Evolutionary conservation across 345 rosid species (phyloP).

Genomic region (Geranium brycei): DNA sequence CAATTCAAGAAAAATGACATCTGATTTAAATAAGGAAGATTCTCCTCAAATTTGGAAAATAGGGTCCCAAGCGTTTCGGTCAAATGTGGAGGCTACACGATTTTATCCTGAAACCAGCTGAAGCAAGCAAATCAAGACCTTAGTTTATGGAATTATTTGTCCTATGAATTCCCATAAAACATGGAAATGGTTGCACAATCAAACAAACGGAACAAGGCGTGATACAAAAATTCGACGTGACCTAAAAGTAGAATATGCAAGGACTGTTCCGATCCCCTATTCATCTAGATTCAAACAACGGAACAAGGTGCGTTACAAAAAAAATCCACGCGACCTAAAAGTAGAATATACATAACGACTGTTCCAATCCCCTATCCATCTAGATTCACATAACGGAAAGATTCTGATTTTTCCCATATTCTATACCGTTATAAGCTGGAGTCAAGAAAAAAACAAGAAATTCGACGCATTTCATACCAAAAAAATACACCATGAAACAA

Average conservation of each 20-base stretch:
- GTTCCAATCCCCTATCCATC: constrained; percentile 33
- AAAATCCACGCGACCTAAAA: constrained; percentile 52
- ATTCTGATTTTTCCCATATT: not conserved
- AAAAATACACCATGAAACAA: constrained; percentile 19
- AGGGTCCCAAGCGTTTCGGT: constrained; percentile 29
- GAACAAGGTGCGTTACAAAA: constrained; percentile 25
- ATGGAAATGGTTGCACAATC: constrained; percentile 20
- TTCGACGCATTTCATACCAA: not conserved
- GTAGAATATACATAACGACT: constrained; percentile 36
- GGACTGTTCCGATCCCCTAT: constrained; percentile 12
- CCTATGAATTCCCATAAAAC: constrained; percentile 15
- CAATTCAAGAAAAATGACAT: constrained; percentile 29
- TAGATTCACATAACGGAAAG: constrained; percentile 17
- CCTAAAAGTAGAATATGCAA: constrained; percentile 40
- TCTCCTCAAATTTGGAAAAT: constrained; percentile 20
- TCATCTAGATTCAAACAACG: constrained; percentile 11
- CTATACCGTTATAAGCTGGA: not conserved
- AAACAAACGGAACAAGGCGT: constrained; percentile 21
- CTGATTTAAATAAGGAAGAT: constrained; percentile 14
- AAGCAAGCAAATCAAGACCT: constrained; percentile 22
- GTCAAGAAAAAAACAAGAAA: constrained; percentile 15
- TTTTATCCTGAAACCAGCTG: constrained; percentile 37
- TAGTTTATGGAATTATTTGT: constrained; percentile 32
- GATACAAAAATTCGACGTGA: constrained; percentile 51
- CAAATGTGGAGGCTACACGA: constrained; percentile 30